Evolutionary conservation across 179 eudicot genomes (phyloP), one percentile per base, ranked within the genome.

Genomic region (Patellifolia procumbens): DNA sequence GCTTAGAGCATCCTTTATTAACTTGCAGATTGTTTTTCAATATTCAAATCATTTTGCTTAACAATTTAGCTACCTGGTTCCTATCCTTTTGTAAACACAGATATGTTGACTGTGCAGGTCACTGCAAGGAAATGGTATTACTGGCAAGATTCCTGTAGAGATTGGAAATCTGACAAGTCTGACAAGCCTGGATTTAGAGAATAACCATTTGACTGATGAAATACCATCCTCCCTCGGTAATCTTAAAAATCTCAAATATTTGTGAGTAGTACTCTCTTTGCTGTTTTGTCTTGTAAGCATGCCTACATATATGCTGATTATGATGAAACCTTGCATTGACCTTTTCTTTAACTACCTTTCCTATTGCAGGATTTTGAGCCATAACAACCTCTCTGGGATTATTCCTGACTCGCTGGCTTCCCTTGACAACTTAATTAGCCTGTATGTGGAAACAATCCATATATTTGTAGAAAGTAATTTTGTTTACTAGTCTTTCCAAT

Each of bases 141-240:
- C 85, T 63, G 99, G 98, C 34, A 76, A 37, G 78, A 93, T 96
- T 79, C 99, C 99, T 10, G 76, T 76, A 71, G 94, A 90, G 75
- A 76, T 87, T 60, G 99, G 94, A 55, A 93, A 90, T 76, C 81
- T 95, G 85, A 83, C 93, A 65, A 87, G 89, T 85, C 82, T 95
- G 81, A 88, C 91, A 28, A 90, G 80, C 89, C 83, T 95, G 87
- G 81, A 95, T 86, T 85, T 95, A 78, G 98, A 88, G 62, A 81
- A 86, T 67, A 95, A 95, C 81, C 86, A 58, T 77, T 88, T 95
- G 80, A 84, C 86, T 78, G 99, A 92, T 76, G 90, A 77, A 86
- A 90, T 95, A 80, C 99, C 98, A 78, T 71, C 96, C 82, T 90
- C 94, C 74, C 85, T 95, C 65, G 97, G 97, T 56, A 93, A 91